Percentiles rank a stretch among this genome's conserved stretches.
Conservation (phyloP, 2,329 filamentous ascomycete species). For the Chalaropsis thielavioides region DNA sequence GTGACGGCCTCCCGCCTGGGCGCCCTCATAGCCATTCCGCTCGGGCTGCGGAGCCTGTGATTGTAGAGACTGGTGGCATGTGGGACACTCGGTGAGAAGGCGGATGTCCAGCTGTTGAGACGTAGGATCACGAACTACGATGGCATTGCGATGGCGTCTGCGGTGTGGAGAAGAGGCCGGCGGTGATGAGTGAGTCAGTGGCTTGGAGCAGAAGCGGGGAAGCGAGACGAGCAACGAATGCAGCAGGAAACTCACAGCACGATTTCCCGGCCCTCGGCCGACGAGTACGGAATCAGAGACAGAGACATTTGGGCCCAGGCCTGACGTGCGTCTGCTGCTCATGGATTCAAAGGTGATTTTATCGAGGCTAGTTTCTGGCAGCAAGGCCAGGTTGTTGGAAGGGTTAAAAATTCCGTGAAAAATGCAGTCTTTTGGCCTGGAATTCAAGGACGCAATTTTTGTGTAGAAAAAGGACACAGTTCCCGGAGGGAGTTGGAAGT, state of each 20-base stretch:
- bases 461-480: background rate
- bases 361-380: background rate
- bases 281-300: slow-evolving; percentile 65
- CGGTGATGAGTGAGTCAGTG: slow-evolving; percentile 9
- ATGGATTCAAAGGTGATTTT: background rate
- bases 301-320: slow-evolving; percentile 22
- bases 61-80: slow-evolving; percentile 62
- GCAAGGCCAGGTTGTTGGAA: background rate
- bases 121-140: slow-evolving; percentile 77
- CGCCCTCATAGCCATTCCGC: slow-evolving; percentile 29
- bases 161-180: background rate
- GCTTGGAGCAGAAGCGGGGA: background rate
- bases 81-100: slow-evolving; percentile 68
- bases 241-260: slow-evolving; percentile 49
- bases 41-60: slow-evolving; percentile 35
- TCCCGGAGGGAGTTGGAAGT: background rate
- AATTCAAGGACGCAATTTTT: background rate
- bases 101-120: slow-evolving; percentile 77
- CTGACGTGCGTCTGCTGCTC: background rate
- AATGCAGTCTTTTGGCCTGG: background rate
- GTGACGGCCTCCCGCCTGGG: slow-evolving; percentile 24
- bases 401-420: background rate
- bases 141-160: slow-evolving; percentile 81
- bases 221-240: no score
- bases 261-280: slow-evolving; percentile 59